Evolutionary conservation across 192 early-diverging fungal genomes (phyloP), one percentile per base, ranked within the genome.

Genomic region (Backusella parvicylindrica): DNA sequence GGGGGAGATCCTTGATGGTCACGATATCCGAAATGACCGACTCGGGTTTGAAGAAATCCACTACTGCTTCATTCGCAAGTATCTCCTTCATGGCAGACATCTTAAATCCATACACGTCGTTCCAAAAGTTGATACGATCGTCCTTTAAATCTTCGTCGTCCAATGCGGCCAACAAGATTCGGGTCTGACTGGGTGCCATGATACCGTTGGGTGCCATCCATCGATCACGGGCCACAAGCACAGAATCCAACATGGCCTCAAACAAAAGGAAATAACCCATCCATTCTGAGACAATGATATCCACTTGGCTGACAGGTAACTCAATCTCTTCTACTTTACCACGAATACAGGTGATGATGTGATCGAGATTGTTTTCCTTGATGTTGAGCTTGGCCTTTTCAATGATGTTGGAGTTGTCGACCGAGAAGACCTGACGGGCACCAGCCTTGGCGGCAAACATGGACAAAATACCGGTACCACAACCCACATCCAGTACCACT

Each of bases 101-200:
- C 75, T 95, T 90, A 84, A 99, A 98, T 3, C 95, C 97, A 79
- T 99, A 97, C 21, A 98, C 96, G 74, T 93, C 89, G 78, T 94
- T 89, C 97, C 96, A 97, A 86, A 91, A 96, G 67, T 85, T 73
- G 40, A 78, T 35, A 32, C 69, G 36, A 18, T 96, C 91, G 73
- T 93, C 91, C 79, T 94, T 89, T 84, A 91, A 92, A 21, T 94
- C 93, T 18, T 88, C 89, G 75, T 95, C 91, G 71, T 94, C 92
- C 73, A 94, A 85, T 15, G 88, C 92, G 32, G 91, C 84, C 70
- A 95, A 74, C 37, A 90, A 83, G 73, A 95, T 92, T 32, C 88
- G 87, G 1, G 93, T 87, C 72, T 89, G 86, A 66, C 87, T 89
- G 18, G 95, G 95, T 35, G 87, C 90, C 72, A 82, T 81, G 71